Evolutionary conservation across 2,329 filamentous ascomycete species (phyloP), one percentile per base, ranked within the genome.

Genomic region (Penicillium oxalicum): DNA sequence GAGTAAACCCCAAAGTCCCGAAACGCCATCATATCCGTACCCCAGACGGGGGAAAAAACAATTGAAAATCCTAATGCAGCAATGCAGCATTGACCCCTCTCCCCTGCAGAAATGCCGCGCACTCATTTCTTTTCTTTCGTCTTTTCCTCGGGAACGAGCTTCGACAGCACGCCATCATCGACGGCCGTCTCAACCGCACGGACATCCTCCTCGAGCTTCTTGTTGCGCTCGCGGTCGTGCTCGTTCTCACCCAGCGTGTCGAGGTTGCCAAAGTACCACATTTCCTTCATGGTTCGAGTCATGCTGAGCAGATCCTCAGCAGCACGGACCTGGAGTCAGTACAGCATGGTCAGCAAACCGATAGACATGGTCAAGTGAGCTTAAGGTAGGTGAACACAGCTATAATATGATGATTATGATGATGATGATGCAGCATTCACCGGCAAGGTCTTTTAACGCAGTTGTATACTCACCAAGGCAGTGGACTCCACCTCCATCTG

Each of bases 241-340:
- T 70, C 68, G 36, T 72, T 64, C 48, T 70, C 68, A 11, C 70
- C 74, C 1, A 84, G 62, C 0, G 80, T 83, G 48, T 83, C 75
- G 38, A 86, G 71, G 49, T 80, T 79, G 3, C 83, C 83, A 57
- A 84, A 84, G 5, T 85, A 70, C 83, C 83, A 86, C 24, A 81
- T 72, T 61, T 86, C 82, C 61, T 86, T 84, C 67, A 86, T 71
- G 26, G 77, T 74, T 24, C 82, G 76, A 26, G 80, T 82, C 11
- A 86, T 64, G 9, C 76, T 74, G 49, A 83, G 73, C 9, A 84
- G 71, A 47, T 84, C 81, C 67, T 86, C 82, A 11, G 78, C 77
- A 1, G 79, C 76, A 48, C 79, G 77, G 53, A 84, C 77, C 80
- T 80, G 29, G 13, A 18, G 12, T 4, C 28, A 24, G 3, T 5